Percentiles rank a stretch among this genome's conserved stretches.
phyloP scores from a whole-genome alignment of 78 protist species.

The Pigoraptor vietnamica region DNA sequence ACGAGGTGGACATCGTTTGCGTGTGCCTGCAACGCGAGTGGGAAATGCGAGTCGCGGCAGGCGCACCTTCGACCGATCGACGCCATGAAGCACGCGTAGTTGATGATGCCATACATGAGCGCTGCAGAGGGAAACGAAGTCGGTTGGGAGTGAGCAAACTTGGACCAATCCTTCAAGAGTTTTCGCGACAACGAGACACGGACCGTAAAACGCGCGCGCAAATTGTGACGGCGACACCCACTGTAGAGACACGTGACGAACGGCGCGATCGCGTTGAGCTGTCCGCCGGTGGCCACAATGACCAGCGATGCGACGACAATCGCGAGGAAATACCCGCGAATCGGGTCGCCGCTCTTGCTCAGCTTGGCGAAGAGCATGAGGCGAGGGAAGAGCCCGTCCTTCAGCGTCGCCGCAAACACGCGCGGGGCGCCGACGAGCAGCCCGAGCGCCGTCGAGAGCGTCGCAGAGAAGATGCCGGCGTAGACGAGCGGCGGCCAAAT shows the following conservation, averaged over 20 bases:
- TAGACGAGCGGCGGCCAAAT: not conserved
- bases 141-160: constrained; percentile 27
- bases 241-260: constrained; percentile 35
- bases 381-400: constrained; percentile 43
- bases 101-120: constrained; percentile 48
- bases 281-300: constrained; percentile 9
- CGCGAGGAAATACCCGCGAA: constrained; percentile 15
- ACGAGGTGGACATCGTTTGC: too few relatives aligned
- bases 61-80: not conserved
- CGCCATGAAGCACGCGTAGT: constrained; percentile 48
- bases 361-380: not conserved
- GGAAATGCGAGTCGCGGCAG: too few relatives aligned
- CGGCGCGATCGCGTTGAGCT: constrained; percentile 57
- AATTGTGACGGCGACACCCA: not conserved
- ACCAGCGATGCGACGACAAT: not conserved
- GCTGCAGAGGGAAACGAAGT: not conserved
- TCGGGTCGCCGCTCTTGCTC: constrained; percentile 1
- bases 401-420: constrained; percentile 31
- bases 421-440: constrained; percentile 53
- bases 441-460: constrained; percentile 46
- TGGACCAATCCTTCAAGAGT: too few relatives aligned
- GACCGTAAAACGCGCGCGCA: too few relatives aligned
- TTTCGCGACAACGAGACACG: too few relatives aligned
- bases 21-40: too few relatives aligned
- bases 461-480: constrained; percentile 38